These are phyloP conservation scores for Microcera coccophila DNA, from an alignment of 2,329 filamentous ascomycete species.

Conservation along the genomic window DNA sequence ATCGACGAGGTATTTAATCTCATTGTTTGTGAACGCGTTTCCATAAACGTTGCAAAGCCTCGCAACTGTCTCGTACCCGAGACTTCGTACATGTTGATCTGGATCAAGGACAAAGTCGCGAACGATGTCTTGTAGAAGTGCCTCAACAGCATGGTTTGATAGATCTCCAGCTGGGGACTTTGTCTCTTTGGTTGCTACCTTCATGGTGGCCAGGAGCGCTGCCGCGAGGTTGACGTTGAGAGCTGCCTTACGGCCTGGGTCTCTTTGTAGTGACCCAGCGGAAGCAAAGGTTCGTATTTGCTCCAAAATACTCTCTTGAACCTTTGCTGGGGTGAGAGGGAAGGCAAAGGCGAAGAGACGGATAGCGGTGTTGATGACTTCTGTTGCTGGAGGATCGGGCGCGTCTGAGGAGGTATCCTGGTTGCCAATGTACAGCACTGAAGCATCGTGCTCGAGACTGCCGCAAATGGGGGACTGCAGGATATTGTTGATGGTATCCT, in stretches of 20 bases:
- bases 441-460: constrained; percentile 85
- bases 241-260: constrained; percentile 82
- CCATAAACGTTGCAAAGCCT: constrained; percentile 80
- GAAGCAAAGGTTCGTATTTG: constrained; percentile 89
- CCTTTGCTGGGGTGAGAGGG: constrained; percentile 80
- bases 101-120: constrained; percentile 72
- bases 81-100: constrained; percentile 79
- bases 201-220: constrained; percentile 73
- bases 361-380: constrained; percentile 92
- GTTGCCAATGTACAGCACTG: constrained; percentile 65
- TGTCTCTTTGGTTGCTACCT: constrained; percentile 80
- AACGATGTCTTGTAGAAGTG: constrained; percentile 72
- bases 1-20: constrained; percentile 89
- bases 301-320: constrained; percentile 93
- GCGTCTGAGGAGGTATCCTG: constrained; percentile 40
- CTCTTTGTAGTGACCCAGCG: constrained; percentile 72
- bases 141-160: constrained; percentile 72
- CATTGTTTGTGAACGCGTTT: constrained; percentile 80
- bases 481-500: constrained; percentile 60
- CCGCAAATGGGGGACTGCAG: constrained; percentile 71
- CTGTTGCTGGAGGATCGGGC: constrained; percentile 81
- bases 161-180: constrained; percentile 68
- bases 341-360: constrained; percentile 89
- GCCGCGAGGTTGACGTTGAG: constrained; percentile 87
- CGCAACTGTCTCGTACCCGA: constrained; percentile 82